These are phyloP conservation scores for Penicillium coffeae DNA, from an alignment of 495 filamentous ascomycete species.

Conservation along the genomic window DNA sequence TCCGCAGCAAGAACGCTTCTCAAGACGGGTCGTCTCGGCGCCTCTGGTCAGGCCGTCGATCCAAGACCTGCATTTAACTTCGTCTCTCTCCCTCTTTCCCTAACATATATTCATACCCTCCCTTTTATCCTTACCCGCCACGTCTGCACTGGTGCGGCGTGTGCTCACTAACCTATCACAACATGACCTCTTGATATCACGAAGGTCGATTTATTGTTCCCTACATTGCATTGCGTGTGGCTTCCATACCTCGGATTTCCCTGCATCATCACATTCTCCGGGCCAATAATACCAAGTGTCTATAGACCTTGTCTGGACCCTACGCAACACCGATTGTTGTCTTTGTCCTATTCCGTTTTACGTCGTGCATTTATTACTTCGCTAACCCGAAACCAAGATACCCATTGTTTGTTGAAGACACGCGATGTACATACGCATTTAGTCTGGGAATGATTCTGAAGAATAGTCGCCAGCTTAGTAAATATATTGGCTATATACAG, in stretches of 20 bases:
- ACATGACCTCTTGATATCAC: conserved; percentile 1
- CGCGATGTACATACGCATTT: conserved; percentile 3
- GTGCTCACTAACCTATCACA: background rate
- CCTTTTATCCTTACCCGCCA: background rate
- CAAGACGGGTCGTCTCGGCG: conserved; percentile 8
- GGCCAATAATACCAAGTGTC: background rate
- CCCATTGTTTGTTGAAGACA: conserved; percentile 2
- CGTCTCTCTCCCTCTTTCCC: background rate
- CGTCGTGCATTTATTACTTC: conserved; percentile 1
- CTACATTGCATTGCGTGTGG: conserved; percentile 5
- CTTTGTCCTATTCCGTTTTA: background rate
- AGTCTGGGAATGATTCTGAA: conserved; percentile 1
- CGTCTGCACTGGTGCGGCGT: conserved; percentile 4
- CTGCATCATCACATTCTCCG: conserved; percentile 1
- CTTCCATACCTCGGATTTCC: background rate
- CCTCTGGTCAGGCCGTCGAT: conserved; percentile 18
- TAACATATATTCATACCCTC: too few relatives aligned
- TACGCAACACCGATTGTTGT: too few relatives aligned
- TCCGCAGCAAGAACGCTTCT: background rate
- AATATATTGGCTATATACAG: too few relatives aligned
- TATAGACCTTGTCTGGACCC: too few relatives aligned
- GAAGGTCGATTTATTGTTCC: conserved; percentile 4
- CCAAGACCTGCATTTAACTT: conserved; percentile 9
- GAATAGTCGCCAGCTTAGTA: too few relatives aligned
- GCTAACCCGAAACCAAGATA: conserved; percentile 13